These are phyloP conservation scores for Cyathus striatus DNA, from an alignment of 768 basidiomycete genomes.

Conservation along the genomic window DNA sequence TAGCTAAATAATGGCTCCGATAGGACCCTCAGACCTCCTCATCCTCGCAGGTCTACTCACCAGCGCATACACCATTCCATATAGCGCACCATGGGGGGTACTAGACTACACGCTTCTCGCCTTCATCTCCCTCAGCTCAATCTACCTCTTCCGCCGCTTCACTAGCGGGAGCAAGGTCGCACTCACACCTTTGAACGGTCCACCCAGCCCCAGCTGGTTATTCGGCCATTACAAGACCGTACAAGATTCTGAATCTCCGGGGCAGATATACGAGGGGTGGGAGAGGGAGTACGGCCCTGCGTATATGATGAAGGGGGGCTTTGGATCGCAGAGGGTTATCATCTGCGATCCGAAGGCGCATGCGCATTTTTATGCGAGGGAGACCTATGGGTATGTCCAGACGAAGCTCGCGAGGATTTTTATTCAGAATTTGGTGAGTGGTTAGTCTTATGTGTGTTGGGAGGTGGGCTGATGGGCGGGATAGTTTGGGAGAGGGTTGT, in stretches of 20 bases:
- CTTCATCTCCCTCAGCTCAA: no score
- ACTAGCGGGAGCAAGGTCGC: no score
- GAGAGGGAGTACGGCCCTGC: conserved; percentile 40
- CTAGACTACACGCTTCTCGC: no score
- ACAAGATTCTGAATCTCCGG: conserved; percentile 19
- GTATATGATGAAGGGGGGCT: conserved; percentile 29
- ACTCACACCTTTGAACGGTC: conserved; percentile 39
- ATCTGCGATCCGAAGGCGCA: conserved; percentile 47
- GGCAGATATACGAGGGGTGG: conserved; percentile 40
- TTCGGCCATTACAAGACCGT: conserved; percentile 32
- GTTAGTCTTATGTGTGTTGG: no score
- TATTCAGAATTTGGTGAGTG: conserved; percentile 34
- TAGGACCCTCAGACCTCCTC: no score
- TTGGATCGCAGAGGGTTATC: conserved; percentile 29
- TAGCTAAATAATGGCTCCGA: no score
- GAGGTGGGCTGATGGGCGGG: no score
- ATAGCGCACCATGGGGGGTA: no score
- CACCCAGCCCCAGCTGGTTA: conserved; percentile 32
- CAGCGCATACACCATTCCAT: no score
- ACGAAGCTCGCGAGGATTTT: conserved; percentile 25
- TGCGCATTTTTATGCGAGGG: conserved; percentile 43
- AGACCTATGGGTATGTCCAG: conserved; percentile 44
- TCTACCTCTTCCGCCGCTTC: no score
- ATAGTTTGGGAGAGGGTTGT: conserved; percentile 35
- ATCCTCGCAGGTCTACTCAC: no score